Evolutionary conservation across 352 stramenopile genomes (phyloP).

Genomic region (Pythium vanterpoolii): DNA sequence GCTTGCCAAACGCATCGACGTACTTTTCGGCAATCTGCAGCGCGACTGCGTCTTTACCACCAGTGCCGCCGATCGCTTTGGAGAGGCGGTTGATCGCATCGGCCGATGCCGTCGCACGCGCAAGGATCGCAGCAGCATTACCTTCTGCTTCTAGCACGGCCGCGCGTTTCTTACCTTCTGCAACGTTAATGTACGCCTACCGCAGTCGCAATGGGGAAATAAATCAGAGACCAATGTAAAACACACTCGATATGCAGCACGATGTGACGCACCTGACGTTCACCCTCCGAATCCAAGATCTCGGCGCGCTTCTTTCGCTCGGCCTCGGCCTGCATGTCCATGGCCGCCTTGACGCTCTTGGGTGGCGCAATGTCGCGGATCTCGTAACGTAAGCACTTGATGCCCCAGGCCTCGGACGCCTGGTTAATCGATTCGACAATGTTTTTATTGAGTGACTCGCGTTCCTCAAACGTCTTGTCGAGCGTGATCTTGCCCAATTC

Average conservation of each 20-base stretch:
- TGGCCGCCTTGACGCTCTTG: conserved; percentile 82
- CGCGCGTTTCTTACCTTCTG: conserved; percentile 87
- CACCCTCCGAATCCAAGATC: conserved; percentile 90
- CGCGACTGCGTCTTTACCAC: conserved; percentile 77
- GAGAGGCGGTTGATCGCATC: conserved; percentile 78
- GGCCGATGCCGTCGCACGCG: conserved; percentile 78
- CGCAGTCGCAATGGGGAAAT: background rate
- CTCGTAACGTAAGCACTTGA: conserved; percentile 90
- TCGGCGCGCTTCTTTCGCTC: conserved; percentile 90
- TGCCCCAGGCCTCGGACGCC: conserved; percentile 86
- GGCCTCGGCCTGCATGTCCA: conserved; percentile 92
- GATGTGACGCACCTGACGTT: conserved; percentile 43
- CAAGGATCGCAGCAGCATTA: conserved; percentile 81
- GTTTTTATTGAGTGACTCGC: conserved; percentile 89
- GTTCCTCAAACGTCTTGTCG: conserved; percentile 93
- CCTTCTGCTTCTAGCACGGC: conserved; percentile 84
- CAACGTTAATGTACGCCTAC: conserved; percentile 87
- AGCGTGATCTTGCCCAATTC: conserved; percentile 92
- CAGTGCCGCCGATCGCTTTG: conserved; percentile 54
- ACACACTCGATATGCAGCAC: background rate
- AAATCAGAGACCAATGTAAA: background rate
- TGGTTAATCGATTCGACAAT: conserved; percentile 92
- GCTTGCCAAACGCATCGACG: conserved; percentile 88
- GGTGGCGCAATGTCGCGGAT: conserved; percentile 89
- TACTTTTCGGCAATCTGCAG: conserved; percentile 91